These are phyloP conservation scores for Claviceps fusiformis DNA, from an alignment of 2,329 filamentous ascomycete species.

Conservation along the genomic window DNA sequence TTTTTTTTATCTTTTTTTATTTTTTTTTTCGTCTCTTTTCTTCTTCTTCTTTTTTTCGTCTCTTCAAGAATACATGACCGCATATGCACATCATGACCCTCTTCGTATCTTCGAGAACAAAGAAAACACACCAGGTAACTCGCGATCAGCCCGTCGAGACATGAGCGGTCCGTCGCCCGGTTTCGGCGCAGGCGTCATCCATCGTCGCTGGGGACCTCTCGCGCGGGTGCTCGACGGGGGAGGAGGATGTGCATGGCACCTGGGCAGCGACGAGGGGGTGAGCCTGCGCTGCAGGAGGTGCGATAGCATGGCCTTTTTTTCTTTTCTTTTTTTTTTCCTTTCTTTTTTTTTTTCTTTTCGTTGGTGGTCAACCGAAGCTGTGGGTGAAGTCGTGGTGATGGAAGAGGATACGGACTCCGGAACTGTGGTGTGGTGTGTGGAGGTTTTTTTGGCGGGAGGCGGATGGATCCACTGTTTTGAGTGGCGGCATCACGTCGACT, in stretches of 20 bases:
- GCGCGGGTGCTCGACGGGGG: constrained; percentile 6
- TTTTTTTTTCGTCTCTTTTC: neutral
- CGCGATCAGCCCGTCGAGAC: constrained; percentile 50
- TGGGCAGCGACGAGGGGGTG: constrained; percentile 11
- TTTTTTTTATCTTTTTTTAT: neutral
- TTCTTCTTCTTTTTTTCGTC: too few species aligned
- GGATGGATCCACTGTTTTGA: too few species aligned
- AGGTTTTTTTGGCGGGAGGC: too few species aligned
- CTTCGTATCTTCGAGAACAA: too few species aligned
- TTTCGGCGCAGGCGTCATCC: constrained; percentile 41
- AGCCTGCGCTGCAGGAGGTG: constrained; percentile 13
- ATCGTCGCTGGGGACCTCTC: constrained; percentile 25
- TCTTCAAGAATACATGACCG: too few species aligned
- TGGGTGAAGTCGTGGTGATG: neutral
- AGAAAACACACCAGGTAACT: constrained; percentile 42
- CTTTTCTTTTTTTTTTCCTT: too few species aligned
- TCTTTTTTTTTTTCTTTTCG: too few species aligned
- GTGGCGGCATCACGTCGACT: too few species aligned
- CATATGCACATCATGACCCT: too few species aligned
- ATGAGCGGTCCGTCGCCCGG: constrained; percentile 49
- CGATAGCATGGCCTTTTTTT: constrained; percentile 9
- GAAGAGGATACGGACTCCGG: too few species aligned
- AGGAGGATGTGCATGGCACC: neutral
- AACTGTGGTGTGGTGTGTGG: too few species aligned
- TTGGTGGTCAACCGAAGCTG: neutral